Evolutionary conservation across 2,329 filamentous ascomycete species (phyloP).

Genomic region (Neofusicoccum kwambonambiense): DNA sequence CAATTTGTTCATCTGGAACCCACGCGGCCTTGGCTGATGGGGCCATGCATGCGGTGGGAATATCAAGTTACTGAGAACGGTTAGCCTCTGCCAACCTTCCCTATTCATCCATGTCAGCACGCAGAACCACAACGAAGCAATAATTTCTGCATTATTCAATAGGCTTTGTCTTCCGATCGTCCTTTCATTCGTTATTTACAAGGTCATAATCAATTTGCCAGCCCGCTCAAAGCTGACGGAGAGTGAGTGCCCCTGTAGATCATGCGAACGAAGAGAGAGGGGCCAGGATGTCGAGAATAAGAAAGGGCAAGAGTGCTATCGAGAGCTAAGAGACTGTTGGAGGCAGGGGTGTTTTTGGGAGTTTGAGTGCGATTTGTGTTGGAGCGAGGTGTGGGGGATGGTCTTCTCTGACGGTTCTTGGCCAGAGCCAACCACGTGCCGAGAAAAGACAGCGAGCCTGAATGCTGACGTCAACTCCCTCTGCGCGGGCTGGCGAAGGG

Average conservation of each 20-base stretch:
- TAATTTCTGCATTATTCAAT: slow-evolving; percentile 13
- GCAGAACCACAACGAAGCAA: background rate
- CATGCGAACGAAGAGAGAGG: slow-evolving; percentile 18
- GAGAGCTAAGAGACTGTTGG: slow-evolving; percentile 18
- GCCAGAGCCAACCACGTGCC: background rate
- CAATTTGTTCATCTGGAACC: no score
- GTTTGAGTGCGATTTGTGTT: slow-evolving; percentile 16
- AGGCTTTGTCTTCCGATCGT: slow-evolving; percentile 13
- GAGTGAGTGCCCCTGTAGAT: slow-evolving; percentile 19
- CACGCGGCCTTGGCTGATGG: no score
- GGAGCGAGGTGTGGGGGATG: slow-evolving; percentile 12
- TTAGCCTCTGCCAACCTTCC: background rate
- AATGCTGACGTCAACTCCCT: slow-evolving; percentile 25
- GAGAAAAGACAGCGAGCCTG: slow-evolving; percentile 26
- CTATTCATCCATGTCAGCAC: slow-evolving; percentile 6
- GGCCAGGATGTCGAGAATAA: slow-evolving; percentile 14
- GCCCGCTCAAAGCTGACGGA: slow-evolving; percentile 11
- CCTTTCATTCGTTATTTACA: slow-evolving; percentile 19
- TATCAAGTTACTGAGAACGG: background rate
- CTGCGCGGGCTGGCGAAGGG: slow-evolving; percentile 25
- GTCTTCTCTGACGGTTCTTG: slow-evolving; percentile 6
- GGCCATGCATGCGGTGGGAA: background rate
- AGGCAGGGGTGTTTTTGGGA: slow-evolving; percentile 15
- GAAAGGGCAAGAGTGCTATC: slow-evolving; percentile 18
- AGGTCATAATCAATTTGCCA: slow-evolving; percentile 18